Base-by-base conservation (phyloP, 2,329 filamentous ascomycete genomes). In the Scortechinia acanthostroma region DNA sequence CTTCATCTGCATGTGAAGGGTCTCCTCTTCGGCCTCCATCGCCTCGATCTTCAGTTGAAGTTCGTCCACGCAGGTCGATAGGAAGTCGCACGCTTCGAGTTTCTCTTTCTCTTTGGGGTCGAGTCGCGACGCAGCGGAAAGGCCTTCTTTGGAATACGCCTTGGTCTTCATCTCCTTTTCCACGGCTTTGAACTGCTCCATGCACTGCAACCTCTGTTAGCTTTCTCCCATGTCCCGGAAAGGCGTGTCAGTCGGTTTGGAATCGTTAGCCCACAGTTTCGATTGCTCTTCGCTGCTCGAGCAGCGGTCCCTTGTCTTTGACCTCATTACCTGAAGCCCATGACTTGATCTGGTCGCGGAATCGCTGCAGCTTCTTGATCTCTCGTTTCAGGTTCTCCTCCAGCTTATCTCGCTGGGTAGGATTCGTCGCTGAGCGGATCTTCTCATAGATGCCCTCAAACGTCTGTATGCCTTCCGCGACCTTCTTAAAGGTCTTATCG, bases 81-180 rank as follows among this genome's bases (percentile, higher is more conserved):
- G 71, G 66, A 97, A 97, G 47, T 95, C 86, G 68, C 84, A 80
- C 22, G 87, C 77, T 56, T 97, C 91, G 50, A 87, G 74, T 68
- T 95, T 95, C 62, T 95, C 91, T 64, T 94, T 89, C 64, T 97
- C 93, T 62, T 91, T 95, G n/a, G 93, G 93, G 68, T 98, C 93
- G 51, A 97, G 77, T 66, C 95, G 94, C 43, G 89, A 84, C 21
- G 90, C 89, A 44, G 91, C 88, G 51, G 88, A 93, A 52, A 98
- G 71, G 40, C 93, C 93, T 68, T 97, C 93, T 73, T 98, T 97
- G 50, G 93, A 97, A 69, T 95, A 98, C 49, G 93, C 93, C 67
- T 98, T 98, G 47, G 93, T 98, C 75, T 98, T 98, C 93, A 98
- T 97, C 59, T 95, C 93, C 74, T 98, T 98, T 68, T 98, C 93